These are phyloP conservation scores for Penicillium paneum DNA, from an alignment of 2,329 filamentous ascomycete species.

Conservation along the genomic window DNA sequence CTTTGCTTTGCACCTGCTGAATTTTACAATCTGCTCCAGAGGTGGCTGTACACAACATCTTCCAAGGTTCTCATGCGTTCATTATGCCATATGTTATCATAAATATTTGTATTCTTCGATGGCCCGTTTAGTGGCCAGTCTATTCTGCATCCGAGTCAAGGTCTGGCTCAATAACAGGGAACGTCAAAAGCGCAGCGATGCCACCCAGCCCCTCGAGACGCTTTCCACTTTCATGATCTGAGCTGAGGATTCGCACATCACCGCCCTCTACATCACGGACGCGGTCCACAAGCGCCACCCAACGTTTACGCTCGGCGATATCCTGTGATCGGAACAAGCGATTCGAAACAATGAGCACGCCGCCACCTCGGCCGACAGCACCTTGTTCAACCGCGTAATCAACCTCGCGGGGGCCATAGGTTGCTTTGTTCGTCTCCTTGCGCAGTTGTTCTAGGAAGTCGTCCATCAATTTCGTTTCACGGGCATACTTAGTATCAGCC, in stretches of 20 bases:
- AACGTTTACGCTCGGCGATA: constrained; percentile 70
- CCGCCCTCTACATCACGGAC: constrained; percentile 79
- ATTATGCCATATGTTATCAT: background rate
- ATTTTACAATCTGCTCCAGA: no score
- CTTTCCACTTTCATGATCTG: constrained; percentile 89
- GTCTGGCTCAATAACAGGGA: constrained; percentile 77
- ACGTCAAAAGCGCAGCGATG: constrained; percentile 86
- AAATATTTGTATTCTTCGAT: background rate
- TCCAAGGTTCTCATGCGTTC: background rate
- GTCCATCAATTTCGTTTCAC: constrained; percentile 81
- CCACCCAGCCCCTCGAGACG: constrained; percentile 78
- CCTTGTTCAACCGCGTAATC: constrained; percentile 79
- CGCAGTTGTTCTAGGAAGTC: constrained; percentile 74
- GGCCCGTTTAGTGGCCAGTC: background rate
- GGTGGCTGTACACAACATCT: no score
- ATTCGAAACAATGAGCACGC: constrained; percentile 82
- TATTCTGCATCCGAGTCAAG: constrained; percentile 58
- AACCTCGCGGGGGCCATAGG: constrained; percentile 83
- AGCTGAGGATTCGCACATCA: constrained; percentile 84
- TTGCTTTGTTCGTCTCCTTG: constrained; percentile 80
- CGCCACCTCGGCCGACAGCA: constrained; percentile 82
- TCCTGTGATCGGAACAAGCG: constrained; percentile 81
- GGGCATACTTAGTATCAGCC: constrained; percentile 81
- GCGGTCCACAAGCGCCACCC: constrained; percentile 80
- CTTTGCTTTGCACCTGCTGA: no score